These are phyloP conservation scores for Metschnikowia peoriensis DNA, from an alignment of 805 yeast species.

Conservation along the genomic window DNA sequence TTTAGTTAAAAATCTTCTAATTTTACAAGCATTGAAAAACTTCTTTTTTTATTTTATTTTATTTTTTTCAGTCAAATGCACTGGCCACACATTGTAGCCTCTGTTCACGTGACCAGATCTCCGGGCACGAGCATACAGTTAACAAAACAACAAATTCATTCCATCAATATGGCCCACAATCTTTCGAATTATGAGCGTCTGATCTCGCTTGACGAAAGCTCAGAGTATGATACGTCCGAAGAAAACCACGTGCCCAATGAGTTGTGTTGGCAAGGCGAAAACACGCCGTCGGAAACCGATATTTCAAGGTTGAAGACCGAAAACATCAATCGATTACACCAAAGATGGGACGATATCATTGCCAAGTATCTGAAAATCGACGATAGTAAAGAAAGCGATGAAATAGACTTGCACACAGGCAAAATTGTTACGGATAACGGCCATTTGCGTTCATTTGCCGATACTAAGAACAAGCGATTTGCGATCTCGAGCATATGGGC, in stretches of 20 bases:
- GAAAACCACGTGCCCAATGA: slow-evolving; percentile 14
- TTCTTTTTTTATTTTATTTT: too few species aligned
- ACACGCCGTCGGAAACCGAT: slow-evolving; percentile 15
- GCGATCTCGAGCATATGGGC: slow-evolving; percentile 38
- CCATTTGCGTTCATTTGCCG: slow-evolving; percentile 52
- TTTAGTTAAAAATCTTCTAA: too few species aligned
- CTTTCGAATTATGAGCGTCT: slow-evolving; percentile 18
- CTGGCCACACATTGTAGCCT: background rate
- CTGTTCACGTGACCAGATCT: background rate
- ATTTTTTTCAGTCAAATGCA: too few species aligned
- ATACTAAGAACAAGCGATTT: background rate
- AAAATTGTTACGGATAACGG: slow-evolving; percentile 65
- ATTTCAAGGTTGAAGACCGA: slow-evolving; percentile 27
- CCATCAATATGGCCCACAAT: background rate
- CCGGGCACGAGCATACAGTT: background rate
- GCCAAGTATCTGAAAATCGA: slow-evolving; percentile 48
- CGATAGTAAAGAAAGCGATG: slow-evolving; percentile 56
- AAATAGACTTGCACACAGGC: slow-evolving; percentile 65
- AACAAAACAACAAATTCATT: background rate
- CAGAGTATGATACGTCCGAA: slow-evolving; percentile 11
- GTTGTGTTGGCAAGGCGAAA: slow-evolving; percentile 12
- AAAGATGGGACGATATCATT: slow-evolving; percentile 52
- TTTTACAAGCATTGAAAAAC: too few species aligned
- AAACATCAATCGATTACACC: slow-evolving; percentile 21
- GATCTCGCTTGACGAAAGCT: slow-evolving; percentile 23